Conservation (phyloP, 192 early-diverging fungal genomes). For the Haplosporangium gracile region DNA sequence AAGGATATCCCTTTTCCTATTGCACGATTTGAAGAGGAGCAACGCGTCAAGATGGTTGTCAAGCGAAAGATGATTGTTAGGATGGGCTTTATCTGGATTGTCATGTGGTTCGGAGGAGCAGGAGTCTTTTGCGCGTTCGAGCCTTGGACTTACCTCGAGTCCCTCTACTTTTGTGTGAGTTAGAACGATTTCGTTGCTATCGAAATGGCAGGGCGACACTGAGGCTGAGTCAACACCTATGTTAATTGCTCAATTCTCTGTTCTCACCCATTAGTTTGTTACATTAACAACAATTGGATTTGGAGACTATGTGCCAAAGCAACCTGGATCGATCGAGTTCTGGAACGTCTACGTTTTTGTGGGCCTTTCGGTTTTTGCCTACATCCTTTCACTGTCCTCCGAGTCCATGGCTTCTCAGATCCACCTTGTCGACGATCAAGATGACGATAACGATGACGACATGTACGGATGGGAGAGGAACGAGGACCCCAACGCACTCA, state of each 20-base stretch:
- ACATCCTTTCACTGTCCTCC: slow-evolving; percentile 46
- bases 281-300: slow-evolving; percentile 55
- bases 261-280: slow-evolving; percentile 28
- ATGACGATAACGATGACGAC: slow-evolving; percentile 36
- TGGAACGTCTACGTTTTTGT: slow-evolving; percentile 56
- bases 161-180: slow-evolving; percentile 51
- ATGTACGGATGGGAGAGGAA: slow-evolving; percentile 55
- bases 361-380: slow-evolving; percentile 45
- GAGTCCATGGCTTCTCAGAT: slow-evolving; percentile 51
- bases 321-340: slow-evolving; percentile 52
- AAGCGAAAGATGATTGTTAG: slow-evolving; percentile 48
- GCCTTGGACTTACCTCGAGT: slow-evolving; percentile 40
- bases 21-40: slow-evolving; percentile 44
- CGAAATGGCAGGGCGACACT: not conserved
- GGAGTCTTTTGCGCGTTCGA: slow-evolving; percentile 45
- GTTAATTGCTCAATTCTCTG: not conserved
- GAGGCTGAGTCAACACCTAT: not conserved
- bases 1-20: slow-evolving; percentile 46
- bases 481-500: slow-evolving; percentile 38
- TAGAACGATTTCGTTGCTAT: not conserved
- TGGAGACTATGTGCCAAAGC: slow-evolving; percentile 41
- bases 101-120: slow-evolving; percentile 53
- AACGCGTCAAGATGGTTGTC: slow-evolving; percentile 38
- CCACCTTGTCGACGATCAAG: slow-evolving; percentile 47
- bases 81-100: slow-evolving; percentile 44